Evolutionary conservation across 805 yeast genomes (phyloP).

Genomic region (Candida glaebosa): DNA sequence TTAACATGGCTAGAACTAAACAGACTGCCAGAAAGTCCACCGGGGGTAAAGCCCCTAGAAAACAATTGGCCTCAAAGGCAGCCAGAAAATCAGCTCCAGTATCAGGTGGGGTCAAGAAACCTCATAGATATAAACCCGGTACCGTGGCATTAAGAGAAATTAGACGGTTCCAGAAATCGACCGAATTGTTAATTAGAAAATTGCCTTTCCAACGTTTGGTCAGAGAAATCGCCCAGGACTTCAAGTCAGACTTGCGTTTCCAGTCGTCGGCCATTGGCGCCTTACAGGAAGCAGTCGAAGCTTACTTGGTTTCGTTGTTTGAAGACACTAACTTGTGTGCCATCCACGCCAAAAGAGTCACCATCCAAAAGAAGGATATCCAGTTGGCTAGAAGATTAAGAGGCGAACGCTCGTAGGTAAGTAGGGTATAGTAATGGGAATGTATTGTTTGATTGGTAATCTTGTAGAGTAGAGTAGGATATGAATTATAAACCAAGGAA

Average conservation of each 20-base stretch:
- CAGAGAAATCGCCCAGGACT: conserved; percentile 92
- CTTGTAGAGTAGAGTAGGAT: too few species aligned
- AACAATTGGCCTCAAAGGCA: conserved; percentile 87
- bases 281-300: conserved; percentile 97
- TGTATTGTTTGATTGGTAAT: too few species aligned
- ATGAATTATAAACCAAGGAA: too few species aligned
- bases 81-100: conserved; percentile 93
- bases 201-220: conserved; percentile 97
- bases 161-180: conserved; percentile 95
- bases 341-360: conserved; percentile 98
- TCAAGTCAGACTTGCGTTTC: conserved; percentile 91
- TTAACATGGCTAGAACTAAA: conserved; percentile 84
- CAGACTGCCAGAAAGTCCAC: conserved; percentile 94
- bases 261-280: conserved; percentile 98
- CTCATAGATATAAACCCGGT: conserved; percentile 97
- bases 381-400: conserved; percentile 97
- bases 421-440: conserved; percentile 3
- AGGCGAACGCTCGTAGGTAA: conserved; percentile 81
- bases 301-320: conserved; percentile 90
- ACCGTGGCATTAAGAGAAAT: conserved; percentile 95
- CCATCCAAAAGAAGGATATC: conserved; percentile 97
- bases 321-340: conserved; percentile 99
- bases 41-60: conserved; percentile 96
- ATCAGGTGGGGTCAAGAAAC: conserved; percentile 90
- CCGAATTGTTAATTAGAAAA: conserved; percentile 92